Percentiles rank a stretch among this genome's conserved stretches.
Conservation (phyloP, 2,329 filamentous ascomycete species). For the Pyrenophora graminea region DNA sequence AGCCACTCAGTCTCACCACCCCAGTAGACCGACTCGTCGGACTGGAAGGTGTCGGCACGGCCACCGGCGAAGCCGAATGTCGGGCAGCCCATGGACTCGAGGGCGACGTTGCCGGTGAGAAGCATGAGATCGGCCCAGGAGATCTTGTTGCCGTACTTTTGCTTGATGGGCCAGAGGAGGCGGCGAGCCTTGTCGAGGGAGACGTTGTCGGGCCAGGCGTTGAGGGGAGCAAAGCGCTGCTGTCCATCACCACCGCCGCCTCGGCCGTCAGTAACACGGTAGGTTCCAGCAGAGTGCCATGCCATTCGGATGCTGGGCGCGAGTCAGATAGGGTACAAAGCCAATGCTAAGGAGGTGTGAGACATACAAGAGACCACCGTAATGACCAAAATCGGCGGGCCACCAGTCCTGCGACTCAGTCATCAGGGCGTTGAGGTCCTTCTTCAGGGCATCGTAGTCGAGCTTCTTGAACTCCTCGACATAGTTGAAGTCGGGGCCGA, state of each 20-base stretch:
- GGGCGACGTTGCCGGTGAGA: constrained; percentile 74
- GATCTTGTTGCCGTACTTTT: constrained; percentile 82
- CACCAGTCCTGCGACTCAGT: constrained; percentile 81
- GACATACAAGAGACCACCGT: constrained; percentile 69
- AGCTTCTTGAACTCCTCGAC: constrained; percentile 71
- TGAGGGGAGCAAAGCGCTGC: constrained; percentile 79
- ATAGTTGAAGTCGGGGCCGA: constrained; percentile 72
- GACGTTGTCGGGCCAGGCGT: constrained; percentile 81
- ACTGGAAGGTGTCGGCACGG: constrained; percentile 73
- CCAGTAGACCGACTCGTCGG: constrained; percentile 78
- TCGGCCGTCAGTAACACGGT: constrained; percentile 74
- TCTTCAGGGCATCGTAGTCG: constrained; percentile 73
- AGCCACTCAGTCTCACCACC: constrained; percentile 75
- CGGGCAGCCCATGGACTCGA: constrained; percentile 76
- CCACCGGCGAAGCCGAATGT: constrained; percentile 75
- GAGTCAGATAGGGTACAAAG: constrained; percentile 8
- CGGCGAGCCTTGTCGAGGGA: constrained; percentile 79
- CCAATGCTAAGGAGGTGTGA: background rate
- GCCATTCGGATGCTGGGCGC: constrained; percentile 67
- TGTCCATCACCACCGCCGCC: constrained; percentile 75
- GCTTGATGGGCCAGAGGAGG: constrained; percentile 80
- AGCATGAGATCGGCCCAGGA: constrained; percentile 77
- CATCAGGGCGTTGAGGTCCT: constrained; percentile 72
- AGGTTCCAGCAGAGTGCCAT: constrained; percentile 80
- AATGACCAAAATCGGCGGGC: constrained; percentile 82